These are phyloP conservation scores for Myxozyma geophila DNA, from an alignment of 805 yeast genomes.

Conservation along the genomic window DNA sequence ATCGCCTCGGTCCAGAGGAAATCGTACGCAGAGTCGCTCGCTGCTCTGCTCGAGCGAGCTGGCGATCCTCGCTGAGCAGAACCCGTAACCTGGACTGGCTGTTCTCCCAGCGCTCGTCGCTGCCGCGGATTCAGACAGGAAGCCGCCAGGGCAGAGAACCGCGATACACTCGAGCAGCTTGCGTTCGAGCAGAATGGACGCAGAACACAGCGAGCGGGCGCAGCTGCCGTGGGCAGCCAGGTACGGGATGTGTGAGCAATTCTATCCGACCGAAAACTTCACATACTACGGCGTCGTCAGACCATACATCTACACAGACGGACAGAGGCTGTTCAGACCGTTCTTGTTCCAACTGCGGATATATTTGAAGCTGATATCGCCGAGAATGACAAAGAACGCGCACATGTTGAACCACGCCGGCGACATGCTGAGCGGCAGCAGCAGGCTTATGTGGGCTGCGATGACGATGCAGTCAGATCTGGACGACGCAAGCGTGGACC, in stretches of 20 bases:
- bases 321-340: not conserved
- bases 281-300: not conserved
- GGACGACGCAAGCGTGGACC: not conserved
- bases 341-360: not conserved
- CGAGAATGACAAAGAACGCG: not conserved
- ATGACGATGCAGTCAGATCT: not conserved
- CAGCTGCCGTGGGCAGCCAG: not conserved
- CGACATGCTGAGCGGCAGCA: not conserved
- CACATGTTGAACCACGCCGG: not conserved
- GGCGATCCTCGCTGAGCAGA: not conserved
- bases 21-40: too few relatives aligned
- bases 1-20: too few relatives aligned
- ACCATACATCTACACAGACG: not conserved
- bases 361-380: not conserved
- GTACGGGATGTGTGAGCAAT: slow-evolving; percentile 1
- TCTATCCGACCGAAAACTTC: not conserved
- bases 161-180: not conserved
- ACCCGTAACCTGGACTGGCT: not conserved
- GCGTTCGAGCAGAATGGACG: not conserved
- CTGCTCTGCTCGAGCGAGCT: not conserved
- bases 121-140: too few relatives aligned
- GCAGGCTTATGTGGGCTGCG: not conserved
- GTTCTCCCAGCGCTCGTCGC: not conserved
- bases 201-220: not conserved
- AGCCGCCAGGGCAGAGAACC: too few relatives aligned